Percentiles rank a stretch among this genome's conserved stretches.
These are phyloP conservation scores for Fraxinus cuspidata DNA, from an alignment of 257 asterid species.

Conservation along the genomic window DNA sequence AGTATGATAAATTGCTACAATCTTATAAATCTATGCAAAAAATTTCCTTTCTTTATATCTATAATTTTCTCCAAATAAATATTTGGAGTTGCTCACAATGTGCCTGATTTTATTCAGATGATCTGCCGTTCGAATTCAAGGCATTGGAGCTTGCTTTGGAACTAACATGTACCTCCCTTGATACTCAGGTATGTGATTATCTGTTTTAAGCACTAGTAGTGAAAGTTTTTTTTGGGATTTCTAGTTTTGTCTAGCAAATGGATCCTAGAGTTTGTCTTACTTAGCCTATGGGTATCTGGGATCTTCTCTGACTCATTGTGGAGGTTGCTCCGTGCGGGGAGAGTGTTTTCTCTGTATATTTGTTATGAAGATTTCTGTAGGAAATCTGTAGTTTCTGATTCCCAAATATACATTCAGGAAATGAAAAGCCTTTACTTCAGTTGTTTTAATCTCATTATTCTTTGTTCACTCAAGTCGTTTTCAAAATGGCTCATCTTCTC, in stretches of 20 bases:
- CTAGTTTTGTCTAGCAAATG: not conserved
- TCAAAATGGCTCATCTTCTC: not conserved
- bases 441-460: not conserved
- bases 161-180: slow-evolving; percentile 86
- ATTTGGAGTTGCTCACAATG: slow-evolving; percentile 23
- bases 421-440: not conserved
- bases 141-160: slow-evolving; percentile 98
- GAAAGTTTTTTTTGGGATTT: not conserved
- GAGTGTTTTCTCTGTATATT: not conserved
- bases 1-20: not conserved
- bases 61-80: not conserved
- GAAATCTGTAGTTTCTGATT: not conserved
- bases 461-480: not conserved
- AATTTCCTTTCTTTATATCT: slow-evolving; percentile 1
- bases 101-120: slow-evolving; percentile 61
- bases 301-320: not conserved
- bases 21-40: slow-evolving; percentile 4
- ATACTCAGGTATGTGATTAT: slow-evolving; percentile 71
- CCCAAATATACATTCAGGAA: not conserved
- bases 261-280: not conserved
- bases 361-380: not conserved
- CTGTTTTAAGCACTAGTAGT: slow-evolving; percentile 17
- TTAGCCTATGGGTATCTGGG: not conserved
- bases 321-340: not conserved
- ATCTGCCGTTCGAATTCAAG: slow-evolving; percentile 93